These are phyloP conservation scores for Sporothrix pallida DNA, from an alignment of 2,329 filamentous ascomycete genomes.

Conservation along the genomic window DNA sequence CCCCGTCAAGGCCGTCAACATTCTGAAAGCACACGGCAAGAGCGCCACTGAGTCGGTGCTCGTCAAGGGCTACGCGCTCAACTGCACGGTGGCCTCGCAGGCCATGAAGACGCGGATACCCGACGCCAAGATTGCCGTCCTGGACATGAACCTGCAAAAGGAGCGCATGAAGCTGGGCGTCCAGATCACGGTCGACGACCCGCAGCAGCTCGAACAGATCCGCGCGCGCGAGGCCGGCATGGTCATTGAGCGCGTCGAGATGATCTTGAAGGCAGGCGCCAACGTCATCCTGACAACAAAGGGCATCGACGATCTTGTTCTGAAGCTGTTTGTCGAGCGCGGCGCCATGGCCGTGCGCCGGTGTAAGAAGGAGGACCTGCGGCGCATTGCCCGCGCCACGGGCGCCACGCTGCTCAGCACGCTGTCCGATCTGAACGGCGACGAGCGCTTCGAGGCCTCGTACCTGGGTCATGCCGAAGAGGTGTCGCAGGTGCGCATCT, in stretches of 20 bases:
- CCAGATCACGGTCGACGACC: conserved; percentile 97
- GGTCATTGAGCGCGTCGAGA: conserved; percentile 89
- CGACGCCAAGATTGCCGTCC: conserved; percentile 93
- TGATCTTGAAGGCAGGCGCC: conserved; percentile 96
- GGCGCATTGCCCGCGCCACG: conserved; percentile 94
- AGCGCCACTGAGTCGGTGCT: conserved; percentile 83
- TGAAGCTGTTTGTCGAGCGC: conserved; percentile 93
- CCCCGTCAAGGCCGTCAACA: conserved; percentile 98
- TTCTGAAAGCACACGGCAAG: conserved; percentile 98
- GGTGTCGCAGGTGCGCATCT: conserved; percentile 97
- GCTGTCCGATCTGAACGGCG: conserved; percentile 93
- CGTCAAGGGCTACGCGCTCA: conserved; percentile 95
- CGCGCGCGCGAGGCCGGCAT: conserved; percentile 90
- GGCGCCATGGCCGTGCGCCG: conserved; percentile 94
- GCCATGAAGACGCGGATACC: conserved; percentile 93
- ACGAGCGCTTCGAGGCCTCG: conserved; percentile 93
- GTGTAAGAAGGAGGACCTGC: conserved; percentile 98
- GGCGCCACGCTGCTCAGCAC: conserved; percentile 92
- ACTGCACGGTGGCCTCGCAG: conserved; percentile 98
- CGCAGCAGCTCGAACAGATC: conserved; percentile 96
- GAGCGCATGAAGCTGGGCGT: conserved; percentile 99
- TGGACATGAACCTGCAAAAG: conserved; percentile 99
- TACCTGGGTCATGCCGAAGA: conserved; percentile 92
- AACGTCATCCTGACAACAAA: conserved; percentile 98
- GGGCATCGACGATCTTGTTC: conserved; percentile 93